Conservation (phyloP, 192 early-diverging fungal species). For the Linnemannia schmuckeri region DNA sequence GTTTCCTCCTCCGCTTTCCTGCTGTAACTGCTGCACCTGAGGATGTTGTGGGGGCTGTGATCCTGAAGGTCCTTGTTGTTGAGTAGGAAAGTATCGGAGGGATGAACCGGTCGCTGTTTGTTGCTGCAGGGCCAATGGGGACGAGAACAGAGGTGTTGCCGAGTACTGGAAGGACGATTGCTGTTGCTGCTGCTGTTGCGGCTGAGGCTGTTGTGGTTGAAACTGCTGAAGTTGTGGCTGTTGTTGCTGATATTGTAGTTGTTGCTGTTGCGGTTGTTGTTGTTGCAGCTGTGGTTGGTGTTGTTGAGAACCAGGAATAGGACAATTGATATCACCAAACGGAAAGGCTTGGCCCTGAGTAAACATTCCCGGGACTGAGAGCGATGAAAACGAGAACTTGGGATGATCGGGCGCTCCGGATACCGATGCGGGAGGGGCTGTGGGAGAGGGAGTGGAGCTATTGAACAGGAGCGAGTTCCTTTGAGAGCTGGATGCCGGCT, state of each 20-base stretch:
- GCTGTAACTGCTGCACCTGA: slow-evolving; percentile 17
- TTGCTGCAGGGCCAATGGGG: slow-evolving; percentile 38
- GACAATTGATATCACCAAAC: slow-evolving; percentile 19
- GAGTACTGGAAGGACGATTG: background rate
- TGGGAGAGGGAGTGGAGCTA: background rate
- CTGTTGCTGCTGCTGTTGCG: slow-evolving; percentile 11
- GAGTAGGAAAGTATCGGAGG: background rate
- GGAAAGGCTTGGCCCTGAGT: slow-evolving; percentile 42
- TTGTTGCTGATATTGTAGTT: background rate
- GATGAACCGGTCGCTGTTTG: background rate
- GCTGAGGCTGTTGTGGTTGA: slow-evolving; percentile 8
- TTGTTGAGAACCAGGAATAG: background rate
- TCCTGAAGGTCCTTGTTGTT: slow-evolving; percentile 1
- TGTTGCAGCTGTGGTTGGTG: slow-evolving; percentile 14
- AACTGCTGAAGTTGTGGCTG: background rate
- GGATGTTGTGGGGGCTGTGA: slow-evolving; percentile 9
- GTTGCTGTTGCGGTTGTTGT: slow-evolving; percentile 2
- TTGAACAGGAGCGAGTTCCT: slow-evolving; percentile 32
- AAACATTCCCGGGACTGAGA: slow-evolving; percentile 52
- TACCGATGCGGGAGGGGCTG: background rate
- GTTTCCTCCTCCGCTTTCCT: background rate
- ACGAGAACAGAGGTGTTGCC: slow-evolving; percentile 41
- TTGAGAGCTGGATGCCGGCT: slow-evolving; percentile 20
- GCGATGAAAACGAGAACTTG: slow-evolving; percentile 32
- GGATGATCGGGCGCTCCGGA: background rate